Base-by-base conservation (phyloP, 2,329 filamentous ascomycete species). In the Sclerotinia borealis region DNA sequence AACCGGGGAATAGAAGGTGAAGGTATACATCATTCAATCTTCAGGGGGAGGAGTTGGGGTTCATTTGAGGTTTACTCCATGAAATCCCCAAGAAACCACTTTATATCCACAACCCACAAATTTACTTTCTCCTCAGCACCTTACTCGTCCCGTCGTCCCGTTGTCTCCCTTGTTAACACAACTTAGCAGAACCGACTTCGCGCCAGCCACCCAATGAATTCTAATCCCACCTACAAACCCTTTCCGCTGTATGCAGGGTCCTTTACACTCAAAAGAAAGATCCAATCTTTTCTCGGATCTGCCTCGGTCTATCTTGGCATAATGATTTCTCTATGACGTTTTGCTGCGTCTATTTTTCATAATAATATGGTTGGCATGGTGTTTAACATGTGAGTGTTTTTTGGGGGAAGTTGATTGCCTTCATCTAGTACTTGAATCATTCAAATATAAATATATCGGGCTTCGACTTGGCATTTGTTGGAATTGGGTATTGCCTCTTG, bases 181-280 rank as follows among this genome's bases (percentile, higher is more conserved):
- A 48, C n/a, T n/a, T n/a, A n/a, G 17, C 11, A 15, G 4, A 51
- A 41, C 59, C 47, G 54, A 41, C 41, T 27, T 58, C 43, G 31
- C 41, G 51, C 60, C 60, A 56, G 51, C 60, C 43, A 58, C 51
- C 60, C 36, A 47, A 45, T 13, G 39, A 29, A 29, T 62, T 17
- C 36, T 56, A 39, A 45, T 25, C 48, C 50, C 60, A 50, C 50
- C 60, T 62, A 63, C 49, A 25, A 41, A 39, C 13, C 13, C 58
- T 56, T 63, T 43, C 60, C 60, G 60, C 51, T 58, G 60, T 51
- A 63, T 58, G 60, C 60, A 63, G 51, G 60, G 60, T 34, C 59
- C 47, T 56, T 58, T 11, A 36, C 56, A 37, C 39, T 37, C 34
- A 54, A 19, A 11, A 15, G 47, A 31, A 37, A 37, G 50, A 47